Base-by-base conservation (phyloP, 2,329 filamentous ascomycete genomes). In the Sporothrix euskadiensis region DNA sequence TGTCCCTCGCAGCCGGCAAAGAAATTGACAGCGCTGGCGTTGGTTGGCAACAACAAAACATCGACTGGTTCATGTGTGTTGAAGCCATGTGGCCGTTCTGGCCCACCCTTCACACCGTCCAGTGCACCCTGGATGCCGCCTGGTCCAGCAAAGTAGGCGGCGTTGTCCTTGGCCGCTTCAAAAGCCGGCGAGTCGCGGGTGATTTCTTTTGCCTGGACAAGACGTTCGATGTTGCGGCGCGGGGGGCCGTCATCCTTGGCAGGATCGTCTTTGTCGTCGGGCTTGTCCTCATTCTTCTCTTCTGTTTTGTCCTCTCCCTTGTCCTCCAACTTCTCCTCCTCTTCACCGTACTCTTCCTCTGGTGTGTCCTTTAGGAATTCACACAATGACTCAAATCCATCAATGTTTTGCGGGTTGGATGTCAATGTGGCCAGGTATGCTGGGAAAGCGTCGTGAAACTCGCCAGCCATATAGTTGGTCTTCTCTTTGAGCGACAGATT, bases 251-350 rank as follows among this genome's bases (percentile, higher is more conserved):
- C 10, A n/a, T 52, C 22, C 32, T 57, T 73, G 8, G 82, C 82
- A 0, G 91, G 81, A 0, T 86, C 82, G 1, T 78, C 76, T 1
- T 30, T 76, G 30, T 32, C 54, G 2, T 52, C n/a, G 1, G 71
- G 91, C 87, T 86, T 88, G 92, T 89, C 91, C 80, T 92, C 84
- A n/a, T 88, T 84, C 66, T 30, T 41, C 22, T 41, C 9, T 1
- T 49, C 44, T n/a, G 16, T 12, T 22, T 65, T 4, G 4, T 26
- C 39, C 6, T 22, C 19, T 6, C 4, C n/a, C 10, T 57, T 3
- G 0, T 63, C 22, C 30, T 30, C 32, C 19, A 10, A 2, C 12
- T 47, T 65, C 26, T 88, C 91, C 80, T 91, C 84, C 22, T 89
- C 84, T 63, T 84, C 80, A 0, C 90, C 90, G 76, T 86, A 92